Percentiles rank a stretch among this genome's conserved stretches.
phyloP scores from a whole-genome alignment of 1,284 basidiomycete genomes.

The Farysia itapuensis region DNA sequence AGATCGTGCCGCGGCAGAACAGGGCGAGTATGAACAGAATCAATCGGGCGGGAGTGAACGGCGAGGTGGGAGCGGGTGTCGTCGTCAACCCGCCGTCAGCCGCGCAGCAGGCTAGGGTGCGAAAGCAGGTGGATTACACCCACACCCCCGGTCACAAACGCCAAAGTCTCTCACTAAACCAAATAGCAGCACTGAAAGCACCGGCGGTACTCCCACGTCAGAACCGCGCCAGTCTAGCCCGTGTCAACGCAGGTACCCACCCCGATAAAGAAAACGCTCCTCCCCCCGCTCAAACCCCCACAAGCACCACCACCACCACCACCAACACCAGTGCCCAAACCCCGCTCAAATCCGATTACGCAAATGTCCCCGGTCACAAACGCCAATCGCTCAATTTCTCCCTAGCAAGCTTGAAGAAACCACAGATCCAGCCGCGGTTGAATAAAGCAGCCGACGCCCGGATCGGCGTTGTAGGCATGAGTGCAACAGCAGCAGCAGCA shows the following conservation, averaged over 20 bases:
- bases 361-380: constrained; percentile 41
- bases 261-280: background rate
- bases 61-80: background rate
- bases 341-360: constrained; percentile 8
- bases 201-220: constrained; percentile 20
- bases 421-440: constrained; percentile 6
- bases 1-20: constrained; percentile 25
- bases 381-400: constrained; percentile 8
- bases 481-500: too few relatives aligned
- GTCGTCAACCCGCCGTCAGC: background rate
- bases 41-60: background rate
- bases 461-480: too few relatives aligned
- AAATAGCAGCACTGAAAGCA: constrained; percentile 14
- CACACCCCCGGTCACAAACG: background rate
- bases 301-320: background rate
- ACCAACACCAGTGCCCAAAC: background rate
- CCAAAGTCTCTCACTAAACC: background rate
- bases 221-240: constrained; percentile 14
- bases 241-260: background rate
- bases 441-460: constrained; percentile 7
- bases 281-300: background rate
- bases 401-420: constrained; percentile 29
- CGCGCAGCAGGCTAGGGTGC: background rate
- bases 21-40: constrained; percentile 9
- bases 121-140: background rate